These are phyloP conservation scores for Decorospora gaudefroyi DNA, from an alignment of 2,329 filamentous ascomycete genomes.

Conservation along the genomic window DNA sequence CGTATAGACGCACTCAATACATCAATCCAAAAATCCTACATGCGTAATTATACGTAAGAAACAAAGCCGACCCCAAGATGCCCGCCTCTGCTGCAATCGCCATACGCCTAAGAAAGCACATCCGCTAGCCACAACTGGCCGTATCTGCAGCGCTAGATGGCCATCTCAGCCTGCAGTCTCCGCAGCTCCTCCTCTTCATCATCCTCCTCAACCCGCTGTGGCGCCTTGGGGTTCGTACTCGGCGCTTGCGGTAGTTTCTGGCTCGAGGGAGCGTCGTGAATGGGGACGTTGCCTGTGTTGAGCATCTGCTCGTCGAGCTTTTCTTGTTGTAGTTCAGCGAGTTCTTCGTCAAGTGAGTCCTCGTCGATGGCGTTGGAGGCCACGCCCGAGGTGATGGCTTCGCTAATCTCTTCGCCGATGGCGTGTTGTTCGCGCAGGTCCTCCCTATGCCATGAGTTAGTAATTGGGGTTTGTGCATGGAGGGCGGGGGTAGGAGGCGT, in stretches of 20 bases:
- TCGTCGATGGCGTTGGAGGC: conserved; percentile 78
- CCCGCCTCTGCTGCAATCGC: conserved; percentile 22
- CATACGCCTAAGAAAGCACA: conserved; percentile 22
- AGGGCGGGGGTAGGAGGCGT: conserved; percentile 51
- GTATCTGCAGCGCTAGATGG: conserved; percentile 65
- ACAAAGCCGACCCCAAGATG: conserved; percentile 14
- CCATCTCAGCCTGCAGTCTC: conserved; percentile 96
- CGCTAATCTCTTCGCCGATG: conserved; percentile 89
- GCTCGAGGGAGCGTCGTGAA: conserved; percentile 67
- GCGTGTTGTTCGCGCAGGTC: conserved; percentile 87
- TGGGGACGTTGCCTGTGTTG: conserved; percentile 81
- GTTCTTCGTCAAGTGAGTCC: conserved; percentile 79
- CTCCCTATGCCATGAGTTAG: conserved; percentile 65
- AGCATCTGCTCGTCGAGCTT: conserved; percentile 92
- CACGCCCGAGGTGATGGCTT: conserved; percentile 75
- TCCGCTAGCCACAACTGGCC: conserved; percentile 4
- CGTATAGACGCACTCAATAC: conserved; percentile 5
- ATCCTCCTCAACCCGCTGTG: conserved; percentile 66
- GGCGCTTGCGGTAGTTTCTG: conserved; percentile 75
- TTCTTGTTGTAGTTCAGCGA: conserved; percentile 88
- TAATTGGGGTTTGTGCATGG: too few relatives aligned
- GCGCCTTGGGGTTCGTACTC: conserved; percentile 61
- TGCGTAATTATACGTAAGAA: conserved; percentile 14
- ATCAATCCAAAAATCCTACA: conserved; percentile 13
- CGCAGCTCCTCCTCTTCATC: conserved; percentile 94